Base-by-base conservation (phyloP, 495 filamentous ascomycete genomes). In the Aspergillus wentii region DNA sequence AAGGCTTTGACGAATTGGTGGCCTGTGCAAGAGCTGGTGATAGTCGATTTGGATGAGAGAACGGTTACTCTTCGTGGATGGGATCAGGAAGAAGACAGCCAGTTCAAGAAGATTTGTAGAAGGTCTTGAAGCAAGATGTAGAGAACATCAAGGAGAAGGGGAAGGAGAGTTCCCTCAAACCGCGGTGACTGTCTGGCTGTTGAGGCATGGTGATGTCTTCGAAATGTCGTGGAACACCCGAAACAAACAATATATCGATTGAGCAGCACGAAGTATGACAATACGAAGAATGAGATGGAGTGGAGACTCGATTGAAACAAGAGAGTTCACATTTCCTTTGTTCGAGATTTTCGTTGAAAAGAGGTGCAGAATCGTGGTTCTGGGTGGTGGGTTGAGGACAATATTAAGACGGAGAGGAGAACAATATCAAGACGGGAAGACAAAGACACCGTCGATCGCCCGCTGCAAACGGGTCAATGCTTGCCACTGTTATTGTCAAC, bases 221-320 rank as follows among this genome's bases (percentile, higher is more conserved):
- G 11, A n/a, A 19, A 16, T 39, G 43, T 48, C n/a, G 38, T 51
- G 40, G 46, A 49, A 52, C 46, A 43, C 42, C 42, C 40, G 50
- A 61, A 38, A 63, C 56, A 54, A 30, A 57, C 47, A 57, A 51
- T 54, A 32, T 38, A 17, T 26, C 15, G 25, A 23, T 27, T n/a
- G 15, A 20, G 19, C 33, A 30, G 14, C 10, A 29, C 13, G 19
- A 17, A 25, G n/a, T 17, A 31, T 44, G 50, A 59, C 55, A 59
- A 61, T 61, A 40, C 29, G 41, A 50, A 43, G 35, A 20, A 21
- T 16, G 20, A 18, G 33, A 34, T 19, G 43, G 39, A 48, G 43
- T 29, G 25, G 5, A 6, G 9, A 20, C 2, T 14, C 16, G n/a
- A 23, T 5, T 25, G 26, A 29, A 5, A 29, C 10, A 29, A 29